A percentile compares a stretch with the other conserved stretches of the same genome.
These are phyloP conservation scores for Eucalyptus regnans DNA, from an alignment of 345 rosid genomes.

Conservation along the genomic window DNA sequence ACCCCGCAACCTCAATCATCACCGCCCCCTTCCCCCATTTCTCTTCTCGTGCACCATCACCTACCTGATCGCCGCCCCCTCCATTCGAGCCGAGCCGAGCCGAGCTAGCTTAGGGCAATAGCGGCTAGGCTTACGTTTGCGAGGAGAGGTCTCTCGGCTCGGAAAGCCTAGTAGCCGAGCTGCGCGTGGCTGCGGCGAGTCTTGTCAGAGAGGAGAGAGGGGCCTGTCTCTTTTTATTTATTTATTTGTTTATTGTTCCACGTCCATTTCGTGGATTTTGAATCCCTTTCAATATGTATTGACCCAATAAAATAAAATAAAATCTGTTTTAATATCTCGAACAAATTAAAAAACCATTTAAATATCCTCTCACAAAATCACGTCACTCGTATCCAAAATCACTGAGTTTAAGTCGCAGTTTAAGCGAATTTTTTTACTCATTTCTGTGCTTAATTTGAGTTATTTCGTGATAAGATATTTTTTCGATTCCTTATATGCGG, in stretches of 20 bases:
- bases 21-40: neutral
- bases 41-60: neutral
- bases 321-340: neutral
- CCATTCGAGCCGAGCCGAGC: neutral
- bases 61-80: neutral
- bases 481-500: accelerated
- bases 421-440: neutral
- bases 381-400: accelerated
- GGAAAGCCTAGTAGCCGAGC: neutral
- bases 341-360: neutral
- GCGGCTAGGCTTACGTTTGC: neutral
- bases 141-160: neutral
- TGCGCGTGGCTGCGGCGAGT: neutral
- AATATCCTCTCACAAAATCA: accelerated
- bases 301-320: neutral
- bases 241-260: accelerated
- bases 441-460: accelerated
- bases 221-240: neutral
- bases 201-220: neutral
- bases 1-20: neutral
- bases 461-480: neutral
- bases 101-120: neutral
- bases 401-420: accelerated
- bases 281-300: neutral
- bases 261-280: neutral